Base-by-base conservation (phyloP, 2,329 filamentous ascomycete species). In the Claviceps capensis region DNA sequence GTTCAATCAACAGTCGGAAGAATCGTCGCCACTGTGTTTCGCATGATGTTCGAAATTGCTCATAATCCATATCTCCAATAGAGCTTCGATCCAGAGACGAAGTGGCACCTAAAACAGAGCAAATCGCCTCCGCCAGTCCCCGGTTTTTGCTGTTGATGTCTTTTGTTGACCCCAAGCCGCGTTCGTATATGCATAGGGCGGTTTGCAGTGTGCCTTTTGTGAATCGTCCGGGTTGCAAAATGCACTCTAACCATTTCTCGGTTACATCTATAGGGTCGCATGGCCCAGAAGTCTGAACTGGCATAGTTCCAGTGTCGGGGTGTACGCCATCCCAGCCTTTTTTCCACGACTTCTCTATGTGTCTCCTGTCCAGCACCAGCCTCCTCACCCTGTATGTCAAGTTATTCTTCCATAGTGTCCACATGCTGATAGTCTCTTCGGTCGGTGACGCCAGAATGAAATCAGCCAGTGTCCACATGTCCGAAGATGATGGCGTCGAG, bases 11-110 rank as follows among this genome's bases (percentile, higher is more conserved):
- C 17, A 97, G 76, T 36, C 89, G 82, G 70, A 89, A 95, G 67
- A 95, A 95, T 49, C 86, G 81, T 56, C 86, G 82, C 93, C 93
- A 98, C 65, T 95, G 89, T 11, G 79, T 76, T 62, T 93, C 85
- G 50, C 85, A 82, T 36, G 87, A 82, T 37, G 75, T 72, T 52
- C 85, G 78, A 63, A 90, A 93, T 53, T 83, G 77, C 23, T 85
- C 81, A 59, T 87, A 88, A 61, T 94, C 85, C 67, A 87, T 80
- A 30, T 77, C 77, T 14, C 81, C 81, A 14, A 80, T 75, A 9
- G 79, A 70, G 34, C 72, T 73, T 51, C 80, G 81, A 45, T 79
- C 76, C 38, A 90, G 70, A 1, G 78, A 75, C 14, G 86, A 81
- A 11, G 85, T 85, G 6, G 81, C 78, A 16, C 82, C 80, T 38